Evolutionary conservation across 1,284 basidiomycete species (phyloP).

Genomic region (Puccinia coronata): DNA sequence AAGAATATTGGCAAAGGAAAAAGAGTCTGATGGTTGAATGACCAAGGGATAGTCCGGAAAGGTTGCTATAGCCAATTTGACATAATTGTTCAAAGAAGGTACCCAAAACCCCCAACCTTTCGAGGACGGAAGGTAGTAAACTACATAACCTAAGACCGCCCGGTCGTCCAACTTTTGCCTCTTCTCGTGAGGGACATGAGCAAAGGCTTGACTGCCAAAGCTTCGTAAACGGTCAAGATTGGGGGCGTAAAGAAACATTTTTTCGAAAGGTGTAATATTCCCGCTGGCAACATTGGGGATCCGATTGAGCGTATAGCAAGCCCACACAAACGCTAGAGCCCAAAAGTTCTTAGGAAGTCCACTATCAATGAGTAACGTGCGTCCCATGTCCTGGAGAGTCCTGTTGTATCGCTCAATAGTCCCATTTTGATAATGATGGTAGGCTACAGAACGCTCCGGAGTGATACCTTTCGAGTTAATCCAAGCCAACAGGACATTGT

Average conservation of each 20-base stretch:
- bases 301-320: neutral
- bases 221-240: neutral
- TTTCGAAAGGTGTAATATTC: neutral
- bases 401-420: no score
- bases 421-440: no score
- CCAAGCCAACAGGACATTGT: no score
- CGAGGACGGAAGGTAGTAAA: neutral
- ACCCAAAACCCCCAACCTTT: conserved; percentile 17
- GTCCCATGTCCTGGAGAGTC: no score
- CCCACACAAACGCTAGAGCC: neutral
- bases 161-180: neutral
- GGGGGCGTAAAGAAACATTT: neutral
- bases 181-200: neutral
- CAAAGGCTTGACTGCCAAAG: neutral
- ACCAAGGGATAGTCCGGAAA: neutral
- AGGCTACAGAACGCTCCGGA: no score
- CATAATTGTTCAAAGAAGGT: neutral
- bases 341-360: neutral
- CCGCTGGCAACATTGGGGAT: neutral
- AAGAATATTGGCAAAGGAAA: neutral
- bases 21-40: no score
- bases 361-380: no score
- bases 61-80: neutral
- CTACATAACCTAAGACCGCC: neutral
- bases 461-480: no score